These are phyloP conservation scores for Nitzschia sp. DNA, from an alignment of 108 stramenopile species.

Conservation along the genomic window DNA sequence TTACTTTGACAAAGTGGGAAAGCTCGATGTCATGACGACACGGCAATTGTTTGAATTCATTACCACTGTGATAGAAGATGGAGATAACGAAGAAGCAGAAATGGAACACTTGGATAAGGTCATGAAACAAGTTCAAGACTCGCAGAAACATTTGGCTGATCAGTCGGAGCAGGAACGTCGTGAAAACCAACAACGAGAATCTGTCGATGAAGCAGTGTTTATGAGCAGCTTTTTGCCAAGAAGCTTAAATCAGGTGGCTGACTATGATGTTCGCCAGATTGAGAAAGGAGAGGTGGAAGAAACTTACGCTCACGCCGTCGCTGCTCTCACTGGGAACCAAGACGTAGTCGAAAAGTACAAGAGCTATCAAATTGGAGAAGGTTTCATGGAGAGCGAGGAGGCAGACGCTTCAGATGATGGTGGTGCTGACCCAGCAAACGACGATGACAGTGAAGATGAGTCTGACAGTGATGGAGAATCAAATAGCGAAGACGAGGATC, in stretches of 20 bases:
- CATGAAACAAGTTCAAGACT: conserved; percentile 60
- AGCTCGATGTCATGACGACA: conserved; percentile 85
- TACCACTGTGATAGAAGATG: conserved; percentile 35
- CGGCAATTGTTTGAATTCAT: conserved; percentile 89
- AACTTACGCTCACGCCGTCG: conserved; percentile 86
- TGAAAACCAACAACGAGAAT: conserved; percentile 64
- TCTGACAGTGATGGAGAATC: conserved; percentile 34
- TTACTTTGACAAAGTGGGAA: conserved; percentile 89
- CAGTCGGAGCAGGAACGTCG: conserved; percentile 63
- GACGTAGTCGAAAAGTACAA: conserved; percentile 64
- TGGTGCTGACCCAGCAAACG: conserved; percentile 18
- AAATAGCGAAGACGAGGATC: conserved; percentile 38
- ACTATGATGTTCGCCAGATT: conserved; percentile 81
- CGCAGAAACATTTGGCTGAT: conserved; percentile 26
- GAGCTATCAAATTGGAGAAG: conserved; percentile 34
- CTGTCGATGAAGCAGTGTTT: conserved; percentile 89
- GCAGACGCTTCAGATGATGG: conserved; percentile 9
- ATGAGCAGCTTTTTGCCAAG: conserved; percentile 90
- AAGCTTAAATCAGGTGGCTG: conserved; percentile 88
- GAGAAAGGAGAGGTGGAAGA: conserved; percentile 89
- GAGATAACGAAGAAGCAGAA: conserved; percentile 48
- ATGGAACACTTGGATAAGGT: conserved; percentile 56
- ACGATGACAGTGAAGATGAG: conserved; percentile 35
- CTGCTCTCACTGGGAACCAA: conserved; percentile 83
- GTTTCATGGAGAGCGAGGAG: not conserved